Conservation (phyloP, 257 asterid genomes). For the Parsonsia alboflavescens region DNA sequence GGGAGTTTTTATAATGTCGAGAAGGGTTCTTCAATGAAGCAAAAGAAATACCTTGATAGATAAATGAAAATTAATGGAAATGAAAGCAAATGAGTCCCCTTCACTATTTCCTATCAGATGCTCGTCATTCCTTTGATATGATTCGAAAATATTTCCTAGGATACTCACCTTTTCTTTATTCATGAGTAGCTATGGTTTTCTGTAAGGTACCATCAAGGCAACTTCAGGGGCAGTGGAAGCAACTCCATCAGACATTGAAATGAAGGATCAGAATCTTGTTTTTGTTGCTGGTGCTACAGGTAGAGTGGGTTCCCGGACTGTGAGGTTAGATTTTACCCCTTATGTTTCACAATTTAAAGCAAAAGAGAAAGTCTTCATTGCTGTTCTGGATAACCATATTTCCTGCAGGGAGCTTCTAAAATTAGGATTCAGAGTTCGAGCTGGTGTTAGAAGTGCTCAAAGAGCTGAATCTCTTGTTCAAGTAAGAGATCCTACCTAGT, state of each 20-base stretch:
- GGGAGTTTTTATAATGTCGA: neutral
- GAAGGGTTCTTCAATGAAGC: neutral
- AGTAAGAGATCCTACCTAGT: conserved; percentile 38
- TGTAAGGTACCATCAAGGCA: conserved; percentile 39
- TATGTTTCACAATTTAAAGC: conserved; percentile 7
- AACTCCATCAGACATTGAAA: conserved; percentile 26
- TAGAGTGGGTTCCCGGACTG: conserved; percentile 89
- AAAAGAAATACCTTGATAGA: neutral
- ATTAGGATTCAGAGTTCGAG: conserved; percentile 75
- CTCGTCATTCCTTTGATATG: neutral
- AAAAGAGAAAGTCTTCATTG: conserved; percentile 10
- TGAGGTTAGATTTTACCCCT: conserved; percentile 47
- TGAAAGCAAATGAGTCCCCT: neutral
- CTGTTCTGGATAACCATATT: conserved; percentile 1
- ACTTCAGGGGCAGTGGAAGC: conserved; percentile 48
- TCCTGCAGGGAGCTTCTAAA: conserved; percentile 85
- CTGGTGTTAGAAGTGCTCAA: conserved; percentile 76
- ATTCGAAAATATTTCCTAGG: neutral
- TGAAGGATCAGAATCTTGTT: conserved; percentile 61
- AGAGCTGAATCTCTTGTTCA: conserved; percentile 81
- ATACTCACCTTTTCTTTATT: conserved; percentile 4
- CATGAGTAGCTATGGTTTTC: conserved; percentile 4
- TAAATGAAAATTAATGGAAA: neutral
- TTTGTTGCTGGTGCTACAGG: conserved; percentile 98
- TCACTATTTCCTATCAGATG: neutral